Evolutionary conservation across 495 filamentous ascomycete species (phyloP).

Genomic region (Trichoderma asperelloides): DNA sequence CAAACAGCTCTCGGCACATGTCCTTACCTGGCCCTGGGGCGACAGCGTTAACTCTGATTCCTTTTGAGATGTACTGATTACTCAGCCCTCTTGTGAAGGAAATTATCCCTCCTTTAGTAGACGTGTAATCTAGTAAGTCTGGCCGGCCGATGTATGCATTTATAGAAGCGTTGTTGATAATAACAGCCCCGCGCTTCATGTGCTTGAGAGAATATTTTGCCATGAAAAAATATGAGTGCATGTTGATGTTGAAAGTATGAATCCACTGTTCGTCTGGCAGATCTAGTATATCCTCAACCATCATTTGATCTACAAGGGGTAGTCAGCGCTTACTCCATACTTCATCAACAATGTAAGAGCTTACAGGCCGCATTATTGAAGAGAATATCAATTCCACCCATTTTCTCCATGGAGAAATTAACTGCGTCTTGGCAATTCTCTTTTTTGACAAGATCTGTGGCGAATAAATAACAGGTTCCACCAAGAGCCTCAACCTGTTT

Average conservation of each 20-base stretch:
- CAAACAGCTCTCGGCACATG: conserved; percentile 11
- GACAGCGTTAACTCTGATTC: conserved; percentile 74
- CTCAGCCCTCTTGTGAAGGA: conserved; percentile 72
- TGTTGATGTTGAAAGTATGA: conserved; percentile 65
- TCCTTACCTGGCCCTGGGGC: conserved; percentile 55
- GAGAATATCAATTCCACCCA: conserved; percentile 66
- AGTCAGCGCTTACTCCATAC: neutral
- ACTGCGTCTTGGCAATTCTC: conserved; percentile 64
- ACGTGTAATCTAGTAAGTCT: conserved; percentile 79
- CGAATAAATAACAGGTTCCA: conserved; percentile 48
- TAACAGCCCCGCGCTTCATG: conserved; percentile 65
- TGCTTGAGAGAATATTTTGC: conserved; percentile 71
- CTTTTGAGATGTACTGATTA: conserved; percentile 62
- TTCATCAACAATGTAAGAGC: neutral
- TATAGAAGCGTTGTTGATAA: conserved; percentile 76
- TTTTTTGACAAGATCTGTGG: conserved; percentile 51
- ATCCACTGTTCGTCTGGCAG: conserved; percentile 74
- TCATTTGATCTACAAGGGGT: conserved; percentile 45
- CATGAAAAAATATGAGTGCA: conserved; percentile 66
- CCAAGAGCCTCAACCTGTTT: conserved; percentile 56
- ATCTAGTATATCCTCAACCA: conserved; percentile 62
- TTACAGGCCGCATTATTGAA: conserved; percentile 67
- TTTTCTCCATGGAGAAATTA: conserved; percentile 50
- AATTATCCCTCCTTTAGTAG: conserved; percentile 75
- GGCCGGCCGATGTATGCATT: conserved; percentile 78